A percentile compares a stretch with the other conserved stretches of the same genome.
These are phyloP conservation scores for Stropharia rugosoannulata DNA, from an alignment of 768 basidiomycete genomes.

Conservation along the genomic window DNA sequence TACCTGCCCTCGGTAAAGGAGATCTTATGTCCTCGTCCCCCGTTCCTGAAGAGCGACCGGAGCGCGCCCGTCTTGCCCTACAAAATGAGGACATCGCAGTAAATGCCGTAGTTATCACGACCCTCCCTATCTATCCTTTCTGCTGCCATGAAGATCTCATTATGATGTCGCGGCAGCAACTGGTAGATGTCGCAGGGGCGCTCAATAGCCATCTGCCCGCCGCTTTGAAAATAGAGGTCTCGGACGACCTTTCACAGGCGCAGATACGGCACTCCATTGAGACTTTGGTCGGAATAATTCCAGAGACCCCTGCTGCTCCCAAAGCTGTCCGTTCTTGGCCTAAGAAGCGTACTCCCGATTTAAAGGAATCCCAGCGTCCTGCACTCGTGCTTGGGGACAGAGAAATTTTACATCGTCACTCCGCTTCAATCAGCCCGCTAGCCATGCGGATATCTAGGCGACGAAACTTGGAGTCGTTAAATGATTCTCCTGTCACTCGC, in stretches of 20 bases:
- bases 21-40: background rate
- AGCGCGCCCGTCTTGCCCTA: slow-evolving; percentile 46
- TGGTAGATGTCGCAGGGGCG: slow-evolving; percentile 48
- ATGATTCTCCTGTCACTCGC: slow-evolving; percentile 13
- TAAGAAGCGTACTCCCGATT: background rate
- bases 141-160: slow-evolving; percentile 75
- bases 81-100: slow-evolving; percentile 57
- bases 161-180: slow-evolving; percentile 55
- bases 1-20: background rate
- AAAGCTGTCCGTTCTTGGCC: slow-evolving; percentile 25
- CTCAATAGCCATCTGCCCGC: slow-evolving; percentile 60
- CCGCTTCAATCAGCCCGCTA: slow-evolving; percentile 37
- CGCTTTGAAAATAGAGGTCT: slow-evolving; percentile 46
- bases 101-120: slow-evolving; percentile 60
- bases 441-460: slow-evolving; percentile 24
- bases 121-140: slow-evolving; percentile 59
- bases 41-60: background rate
- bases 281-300: slow-evolving; percentile 55
- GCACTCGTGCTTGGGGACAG: slow-evolving; percentile 6
- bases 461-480: slow-evolving; percentile 9
- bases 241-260: slow-evolving; percentile 23
- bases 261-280: slow-evolving; percentile 59
- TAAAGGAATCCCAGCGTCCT: slow-evolving; percentile 4
- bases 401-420: slow-evolving; percentile 10
- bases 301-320: slow-evolving; percentile 36